Evolutionary conservation across 768 basidiomycete species (phyloP), one percentile per base, ranked within the genome.

Genomic region (Lepiota brunneoincarnata): DNA sequence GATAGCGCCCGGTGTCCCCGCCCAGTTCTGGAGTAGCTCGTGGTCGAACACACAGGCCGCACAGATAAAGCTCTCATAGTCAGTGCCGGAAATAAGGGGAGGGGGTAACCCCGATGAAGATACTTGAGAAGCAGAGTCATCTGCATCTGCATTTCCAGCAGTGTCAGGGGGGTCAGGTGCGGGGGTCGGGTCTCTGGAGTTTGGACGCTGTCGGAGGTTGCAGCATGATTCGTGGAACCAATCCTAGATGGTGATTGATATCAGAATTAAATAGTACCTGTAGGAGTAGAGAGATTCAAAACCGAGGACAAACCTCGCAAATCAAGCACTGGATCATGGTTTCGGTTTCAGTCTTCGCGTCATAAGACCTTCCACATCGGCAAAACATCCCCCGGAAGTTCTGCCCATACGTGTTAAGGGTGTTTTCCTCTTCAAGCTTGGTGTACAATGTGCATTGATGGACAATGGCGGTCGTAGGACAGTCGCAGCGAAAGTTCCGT

Each of bases 161-260:
- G 41, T 21, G 24, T 63, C 49, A 53, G 59, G 58, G 7, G 35
- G 42, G 6, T 36, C 51, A 43, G 60, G 58, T 49, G 63, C 67
- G 40, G 74, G 73, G 11, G 72, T 73, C 3, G 76, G 57, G 44
- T 70, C 76, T 53, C 80, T 75, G 7, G 77, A 77, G 5, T 69
- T 59, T 7, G 87, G 88, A 18, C 79, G 78, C 65, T 86, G 81
- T 56, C 89, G 80, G 39, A 93, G 76, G 67, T 90, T 87, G 60
- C 91, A 82, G 62, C 91, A 93, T 10, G 89, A 92, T 72, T 93
- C 91, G 61, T 93, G 91, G 68, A 85, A 93, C 91, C 91, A 93
- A 63, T 93, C 91, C 90, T 92, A 57, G n/a, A 55, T 41, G 17
- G 26, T 41, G 31, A 35, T 24, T 48, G 57, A 43, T 28, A 49